A percentile compares a stretch with the other conserved stretches of the same genome.
These are phyloP conservation scores for Periconia macrospinosa DNA, from an alignment of 2,329 filamentous ascomycete species.

Conservation along the genomic window DNA sequence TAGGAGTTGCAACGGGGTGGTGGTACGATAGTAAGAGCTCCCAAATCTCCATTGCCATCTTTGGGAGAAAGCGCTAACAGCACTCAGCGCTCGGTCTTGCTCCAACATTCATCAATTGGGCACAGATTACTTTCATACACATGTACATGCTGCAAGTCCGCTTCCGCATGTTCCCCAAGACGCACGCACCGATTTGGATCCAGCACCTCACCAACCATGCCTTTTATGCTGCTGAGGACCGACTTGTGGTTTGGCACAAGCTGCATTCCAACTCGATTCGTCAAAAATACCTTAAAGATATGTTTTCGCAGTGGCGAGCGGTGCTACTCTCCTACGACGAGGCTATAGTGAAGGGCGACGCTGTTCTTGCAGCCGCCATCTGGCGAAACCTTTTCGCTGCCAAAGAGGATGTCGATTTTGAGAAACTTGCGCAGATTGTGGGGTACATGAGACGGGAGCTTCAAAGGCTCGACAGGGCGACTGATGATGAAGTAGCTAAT, in stretches of 20 bases:
- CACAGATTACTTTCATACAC: constrained; percentile 93
- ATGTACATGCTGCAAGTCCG: constrained; percentile 89
- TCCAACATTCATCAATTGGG: constrained; percentile 94
- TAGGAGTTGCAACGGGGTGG: constrained; percentile 73
- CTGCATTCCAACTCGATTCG: constrained; percentile 57
- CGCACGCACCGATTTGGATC: constrained; percentile 75
- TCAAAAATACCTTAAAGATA: constrained; percentile 74
- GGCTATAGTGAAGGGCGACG: constrained; percentile 74
- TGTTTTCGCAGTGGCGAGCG: constrained; percentile 92
- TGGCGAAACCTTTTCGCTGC: constrained; percentile 95
- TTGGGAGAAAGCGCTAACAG: constrained; percentile 13
- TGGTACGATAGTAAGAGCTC: constrained; percentile 75
- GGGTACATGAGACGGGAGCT: constrained; percentile 64
- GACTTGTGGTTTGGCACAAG: constrained; percentile 80
- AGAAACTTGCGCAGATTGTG: constrained; percentile 63
- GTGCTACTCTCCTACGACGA: constrained; percentile 83
- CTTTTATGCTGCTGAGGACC: constrained; percentile 84
- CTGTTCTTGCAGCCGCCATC: constrained; percentile 76
- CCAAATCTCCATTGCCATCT: neutral
- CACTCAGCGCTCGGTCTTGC: constrained; percentile 72
- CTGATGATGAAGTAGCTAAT: constrained; percentile 54
- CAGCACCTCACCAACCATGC: constrained; percentile 93
- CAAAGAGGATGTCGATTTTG: constrained; percentile 62
- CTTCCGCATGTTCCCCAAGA: constrained; percentile 73
- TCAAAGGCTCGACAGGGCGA: constrained; percentile 55